Evolutionary conservation across 768 basidiomycete species (phyloP).

Genomic region (Podaxis sp.): DNA sequence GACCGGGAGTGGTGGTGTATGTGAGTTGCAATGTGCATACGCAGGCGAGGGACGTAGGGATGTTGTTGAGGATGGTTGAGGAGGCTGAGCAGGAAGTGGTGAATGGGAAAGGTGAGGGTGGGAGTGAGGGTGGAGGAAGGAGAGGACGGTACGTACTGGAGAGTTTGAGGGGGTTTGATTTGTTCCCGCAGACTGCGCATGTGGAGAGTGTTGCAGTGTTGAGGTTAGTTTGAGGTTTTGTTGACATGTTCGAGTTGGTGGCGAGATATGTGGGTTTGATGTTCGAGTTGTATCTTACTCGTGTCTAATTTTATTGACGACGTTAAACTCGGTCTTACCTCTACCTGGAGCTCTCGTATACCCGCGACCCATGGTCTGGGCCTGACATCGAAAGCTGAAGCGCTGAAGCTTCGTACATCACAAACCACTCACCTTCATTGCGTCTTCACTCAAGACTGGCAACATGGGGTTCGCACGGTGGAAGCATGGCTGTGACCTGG

Average conservation of each 20-base stretch:
- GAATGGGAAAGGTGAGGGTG: conserved; percentile 29
- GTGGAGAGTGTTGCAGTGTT: conserved; percentile 82
- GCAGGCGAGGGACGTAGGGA: conserved; percentile 83
- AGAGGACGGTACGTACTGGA: conserved; percentile 68
- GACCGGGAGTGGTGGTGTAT: conserved; percentile 73
- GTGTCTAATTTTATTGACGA: too few relatives aligned
- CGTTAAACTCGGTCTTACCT: too few relatives aligned
- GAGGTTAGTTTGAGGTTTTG: conserved; percentile 35
- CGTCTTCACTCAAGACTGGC: too few relatives aligned
- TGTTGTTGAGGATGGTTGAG: conserved; percentile 37
- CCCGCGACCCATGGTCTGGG: too few relatives aligned
- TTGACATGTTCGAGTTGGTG: background rate
- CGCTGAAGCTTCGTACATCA: too few relatives aligned
- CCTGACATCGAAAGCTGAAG: too few relatives aligned
- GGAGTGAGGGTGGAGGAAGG: conserved; percentile 35
- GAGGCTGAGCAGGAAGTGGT: conserved; percentile 41
- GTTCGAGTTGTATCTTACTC: background rate
- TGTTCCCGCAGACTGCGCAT: conserved; percentile 97
- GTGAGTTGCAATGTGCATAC: conserved; percentile 97
- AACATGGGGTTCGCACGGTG: too few relatives aligned
- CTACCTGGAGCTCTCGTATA: too few relatives aligned
- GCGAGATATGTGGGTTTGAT: background rate
- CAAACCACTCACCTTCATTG: too few relatives aligned
- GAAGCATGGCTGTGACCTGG: too few relatives aligned
- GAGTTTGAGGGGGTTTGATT: conserved; percentile 84